Conservation (phyloP, 257 asterid genomes). For the Solanum acaule region DNA sequence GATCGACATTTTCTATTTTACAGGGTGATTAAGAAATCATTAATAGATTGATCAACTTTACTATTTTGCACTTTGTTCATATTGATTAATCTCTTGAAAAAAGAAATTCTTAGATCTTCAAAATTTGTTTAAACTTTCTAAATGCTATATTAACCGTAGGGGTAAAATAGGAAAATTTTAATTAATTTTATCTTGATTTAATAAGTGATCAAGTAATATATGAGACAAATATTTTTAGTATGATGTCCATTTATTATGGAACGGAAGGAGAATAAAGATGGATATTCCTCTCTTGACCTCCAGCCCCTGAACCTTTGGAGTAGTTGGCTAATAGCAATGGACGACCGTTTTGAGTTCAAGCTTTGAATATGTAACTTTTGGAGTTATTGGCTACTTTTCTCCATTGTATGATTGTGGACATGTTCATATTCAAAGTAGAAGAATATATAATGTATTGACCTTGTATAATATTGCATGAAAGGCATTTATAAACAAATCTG, state of each 20-base stretch:
- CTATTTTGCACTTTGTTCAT: neutral
- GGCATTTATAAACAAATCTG: accelerated
- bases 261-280: neutral
- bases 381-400: neutral
- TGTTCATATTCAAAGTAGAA: too few relatives aligned
- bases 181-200: too few relatives aligned
- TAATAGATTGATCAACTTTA: too few relatives aligned
- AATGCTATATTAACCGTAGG: neutral
- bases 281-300: neutral
- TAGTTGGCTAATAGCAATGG: neutral
- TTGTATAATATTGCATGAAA: neutral
- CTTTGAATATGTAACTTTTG: neutral
- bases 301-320: neutral
- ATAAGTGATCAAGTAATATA: neutral
- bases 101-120: neutral
- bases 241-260: neutral
- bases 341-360: neutral
- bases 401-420: too few relatives aligned
- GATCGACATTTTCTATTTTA: too few relatives aligned
- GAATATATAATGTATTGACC: too few relatives aligned
- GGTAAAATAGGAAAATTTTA: too few relatives aligned
- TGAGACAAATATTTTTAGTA: too few relatives aligned
- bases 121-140: neutral
- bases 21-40: too few relatives aligned
- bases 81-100: neutral